Base-by-base conservation (phyloP, 352 stramenopile species). In the Thraustotheca clavata region DNA sequence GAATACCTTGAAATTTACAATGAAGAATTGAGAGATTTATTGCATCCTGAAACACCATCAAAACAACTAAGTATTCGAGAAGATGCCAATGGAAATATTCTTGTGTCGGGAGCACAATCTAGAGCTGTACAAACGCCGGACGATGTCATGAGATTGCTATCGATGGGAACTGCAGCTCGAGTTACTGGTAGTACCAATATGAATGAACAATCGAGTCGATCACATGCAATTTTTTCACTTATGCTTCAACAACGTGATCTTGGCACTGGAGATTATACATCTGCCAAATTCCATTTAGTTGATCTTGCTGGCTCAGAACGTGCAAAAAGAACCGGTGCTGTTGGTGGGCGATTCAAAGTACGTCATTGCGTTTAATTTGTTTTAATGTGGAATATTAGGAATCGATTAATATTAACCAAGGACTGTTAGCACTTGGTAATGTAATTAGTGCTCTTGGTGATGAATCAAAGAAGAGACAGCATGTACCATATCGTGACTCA, bases 1-100 rank as follows among this genome's bases (percentile, higher is more conserved):
- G 96, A 96, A 26, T 99, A 97, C 71, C 80, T 99, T 46, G 96
- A 99, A 83, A 96, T 99, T 60, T 99, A 99, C 79, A 99, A 98
- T 61, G 96, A 99, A 84, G 89, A 98, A 59, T 79, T 99, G 9
- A 82, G 90, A 3, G 96, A 99, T 69, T 74, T 99, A 31, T 78
- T 99, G 6, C 88, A 89, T 33, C 76, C 80, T 0, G 82, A 93
- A 50, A 93, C 79, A 0, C 70, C 79, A 0, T 81, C 77, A 34
- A 91, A 89, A 71, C 80, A 91, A 73, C 59, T 93, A 11, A 77
- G 72, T 24, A 93, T 93, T 67, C 83, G 83, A 22, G 83, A 93
- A 71, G 79, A 89, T 33, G 80, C 67, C 12, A 81, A 88, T 38
- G 85, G 85, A 20, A 85, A 89, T 36, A 92, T 94, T 35, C 67